A percentile compares a stretch with the other conserved stretches of the same genome.
phyloP scores from a whole-genome alignment of 805 yeast species.

The Saccharomycopsis sp. region DNA sequence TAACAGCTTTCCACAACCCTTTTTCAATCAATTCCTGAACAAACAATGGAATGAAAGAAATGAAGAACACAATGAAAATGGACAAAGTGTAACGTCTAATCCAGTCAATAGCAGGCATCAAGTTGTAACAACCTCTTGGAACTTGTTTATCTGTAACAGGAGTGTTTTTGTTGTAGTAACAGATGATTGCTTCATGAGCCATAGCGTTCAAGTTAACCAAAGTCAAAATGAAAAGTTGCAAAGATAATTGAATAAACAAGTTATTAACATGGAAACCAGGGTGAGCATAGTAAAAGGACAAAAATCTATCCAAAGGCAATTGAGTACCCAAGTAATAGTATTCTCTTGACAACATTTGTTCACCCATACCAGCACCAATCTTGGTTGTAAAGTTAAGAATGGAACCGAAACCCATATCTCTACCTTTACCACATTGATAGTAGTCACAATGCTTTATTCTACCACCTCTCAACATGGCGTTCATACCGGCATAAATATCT shows the following conservation, averaged over 20 bases:
- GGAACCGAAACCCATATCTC: conserved; percentile 90
- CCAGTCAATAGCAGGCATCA: conserved; percentile 86
- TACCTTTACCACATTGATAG: conserved; percentile 94
- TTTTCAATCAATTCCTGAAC: conserved; percentile 84
- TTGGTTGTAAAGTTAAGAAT: conserved; percentile 89
- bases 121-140: conserved; percentile 81
- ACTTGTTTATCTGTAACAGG: conserved; percentile 65
- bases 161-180: conserved; percentile 53
- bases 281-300: conserved; percentile 93
- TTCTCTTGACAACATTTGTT: conserved; percentile 85
- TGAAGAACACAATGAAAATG: conserved; percentile 85
- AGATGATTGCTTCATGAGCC: conserved; percentile 59
- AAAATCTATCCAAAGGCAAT: conserved; percentile 78
- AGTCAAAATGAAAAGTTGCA: conserved; percentile 78
- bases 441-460: conserved; percentile 92
- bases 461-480: conserved; percentile 81
- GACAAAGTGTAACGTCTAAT: conserved; percentile 80
- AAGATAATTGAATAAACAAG: conserved; percentile 74
- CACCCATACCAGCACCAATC: conserved; percentile 99
- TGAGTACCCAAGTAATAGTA: conserved; percentile 86
- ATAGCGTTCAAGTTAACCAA: conserved; percentile 73
- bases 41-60: conserved; percentile 79
- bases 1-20: conserved; percentile 66
- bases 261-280: conserved; percentile 94
- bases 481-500: conserved; percentile 95